Conservation (phyloP, 179 eudicot genomes). For the Drosera spatulata region DNA sequence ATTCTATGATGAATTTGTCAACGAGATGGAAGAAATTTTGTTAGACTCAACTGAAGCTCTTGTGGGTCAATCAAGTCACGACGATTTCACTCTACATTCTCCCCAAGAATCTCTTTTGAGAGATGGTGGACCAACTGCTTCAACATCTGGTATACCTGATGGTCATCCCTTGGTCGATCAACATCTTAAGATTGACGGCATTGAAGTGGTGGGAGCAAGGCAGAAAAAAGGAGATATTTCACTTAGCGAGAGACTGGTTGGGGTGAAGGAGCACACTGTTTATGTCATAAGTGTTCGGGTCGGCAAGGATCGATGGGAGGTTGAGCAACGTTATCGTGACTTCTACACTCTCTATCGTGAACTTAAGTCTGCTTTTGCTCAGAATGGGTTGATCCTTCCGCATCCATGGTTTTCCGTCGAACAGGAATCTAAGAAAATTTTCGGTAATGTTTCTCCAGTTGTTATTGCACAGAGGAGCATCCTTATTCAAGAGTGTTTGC, state of each 20-base stretch:
- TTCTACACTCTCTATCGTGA: slow-evolving; percentile 62
- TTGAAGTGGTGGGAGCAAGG: slow-evolving; percentile 81
- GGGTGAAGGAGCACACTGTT: slow-evolving; percentile 85
- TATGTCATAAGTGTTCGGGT: slow-evolving; percentile 59
- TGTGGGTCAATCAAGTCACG: slow-evolving; percentile 30
- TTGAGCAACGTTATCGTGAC: slow-evolving; percentile 91
- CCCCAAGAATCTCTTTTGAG: slow-evolving; percentile 37
- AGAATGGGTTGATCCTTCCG: slow-evolving; percentile 69
- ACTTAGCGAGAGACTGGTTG: slow-evolving; percentile 86
- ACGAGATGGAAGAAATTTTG: slow-evolving; percentile 95
- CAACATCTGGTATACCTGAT: slow-evolving; percentile 44
- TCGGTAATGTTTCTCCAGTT: slow-evolving; percentile 78
- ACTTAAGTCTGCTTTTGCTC: slow-evolving; percentile 50
- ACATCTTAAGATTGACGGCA: slow-evolving; percentile 44
- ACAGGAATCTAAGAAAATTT: slow-evolving; percentile 70
- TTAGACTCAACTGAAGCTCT: slow-evolving; percentile 57
- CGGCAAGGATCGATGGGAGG: slow-evolving; percentile 65
- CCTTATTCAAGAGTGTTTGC: slow-evolving; percentile 79
- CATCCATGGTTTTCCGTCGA: slow-evolving; percentile 75
- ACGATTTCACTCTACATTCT: slow-evolving; percentile 18
- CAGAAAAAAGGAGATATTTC: slow-evolving; percentile 80
- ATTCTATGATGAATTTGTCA: slow-evolving; percentile 66
- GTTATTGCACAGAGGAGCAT: slow-evolving; percentile 73
- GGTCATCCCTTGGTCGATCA: slow-evolving; percentile 18
- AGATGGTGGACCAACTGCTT: slow-evolving; percentile 71